Evolutionary conservation across 345 rosid species (phyloP).

Genomic region (Salix dunnii): DNA sequence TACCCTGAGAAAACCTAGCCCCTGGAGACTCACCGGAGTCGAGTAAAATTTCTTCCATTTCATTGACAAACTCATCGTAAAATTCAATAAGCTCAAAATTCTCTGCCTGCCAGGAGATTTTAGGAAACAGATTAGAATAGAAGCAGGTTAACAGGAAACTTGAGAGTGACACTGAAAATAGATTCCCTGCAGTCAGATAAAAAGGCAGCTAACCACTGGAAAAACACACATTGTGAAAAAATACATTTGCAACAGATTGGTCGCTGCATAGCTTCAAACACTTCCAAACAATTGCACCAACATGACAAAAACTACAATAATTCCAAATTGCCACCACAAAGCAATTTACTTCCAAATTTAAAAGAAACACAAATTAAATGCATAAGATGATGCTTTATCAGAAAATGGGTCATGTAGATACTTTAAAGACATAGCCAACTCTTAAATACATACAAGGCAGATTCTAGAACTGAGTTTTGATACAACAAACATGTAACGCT

Average conservation of each 20-base stretch:
- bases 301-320: background rate
- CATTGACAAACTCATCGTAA: constrained; percentile 84
- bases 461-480: background rate
- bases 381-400: background rate
- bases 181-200: background rate
- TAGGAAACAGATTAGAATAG: constrained; percentile 11
- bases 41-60: constrained; percentile 93
- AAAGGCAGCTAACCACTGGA: background rate
- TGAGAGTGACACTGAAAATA: background rate
- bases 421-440: background rate
- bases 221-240: background rate
- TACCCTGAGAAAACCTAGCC: constrained; percentile 50
- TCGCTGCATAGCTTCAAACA: background rate
- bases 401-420: background rate
- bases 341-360: background rate
- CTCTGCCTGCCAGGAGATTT: constrained; percentile 29
- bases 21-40: constrained; percentile 73
- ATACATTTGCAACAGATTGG: background rate
- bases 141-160: constrained; percentile 17
- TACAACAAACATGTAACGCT: background rate
- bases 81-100: constrained; percentile 52
- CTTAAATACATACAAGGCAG: background rate
- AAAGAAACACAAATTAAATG: background rate
- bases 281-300: background rate
- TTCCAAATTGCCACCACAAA: background rate